Conservation (phyloP, 139 green algal genomes). For the Ostreobium quekettii region DNA sequence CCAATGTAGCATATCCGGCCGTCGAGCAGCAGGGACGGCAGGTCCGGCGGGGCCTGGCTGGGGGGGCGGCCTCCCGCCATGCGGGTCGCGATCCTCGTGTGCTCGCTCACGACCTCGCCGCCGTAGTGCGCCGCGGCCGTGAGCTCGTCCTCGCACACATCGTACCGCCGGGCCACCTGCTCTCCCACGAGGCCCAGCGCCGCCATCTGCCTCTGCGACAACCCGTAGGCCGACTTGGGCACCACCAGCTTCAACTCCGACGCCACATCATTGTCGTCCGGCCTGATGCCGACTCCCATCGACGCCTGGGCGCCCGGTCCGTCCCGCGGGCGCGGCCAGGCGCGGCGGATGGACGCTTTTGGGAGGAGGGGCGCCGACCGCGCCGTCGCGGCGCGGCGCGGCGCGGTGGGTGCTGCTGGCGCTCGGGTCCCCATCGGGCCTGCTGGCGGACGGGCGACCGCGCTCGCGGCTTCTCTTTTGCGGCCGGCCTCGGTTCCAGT, state of each 20-base stretch:
- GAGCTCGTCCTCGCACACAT: slow-evolving; percentile 12
- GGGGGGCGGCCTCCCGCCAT: slow-evolving; percentile 28
- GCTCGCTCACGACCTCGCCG: slow-evolving; percentile 15
- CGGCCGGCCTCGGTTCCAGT: too few species aligned
- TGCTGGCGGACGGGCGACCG: too few species aligned
- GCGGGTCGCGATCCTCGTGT: slow-evolving; percentile 33
- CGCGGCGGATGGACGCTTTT: too few species aligned
- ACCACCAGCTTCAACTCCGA: slow-evolving; percentile 14
- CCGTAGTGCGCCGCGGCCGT: slow-evolving; percentile 15
- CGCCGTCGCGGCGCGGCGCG: too few species aligned
- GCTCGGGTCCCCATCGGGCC: too few species aligned
- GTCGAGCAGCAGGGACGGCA: slow-evolving; percentile 81
- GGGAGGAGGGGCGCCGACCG: too few species aligned
- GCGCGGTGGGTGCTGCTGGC: too few species aligned
- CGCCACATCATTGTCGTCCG: not conserved
- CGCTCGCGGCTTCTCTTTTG: too few species aligned
- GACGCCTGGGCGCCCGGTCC: not conserved
- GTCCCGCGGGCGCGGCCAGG: too few species aligned
- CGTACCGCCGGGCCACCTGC: slow-evolving; percentile 12
- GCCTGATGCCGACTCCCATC: not conserved
- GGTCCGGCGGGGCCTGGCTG: slow-evolving; percentile 60
- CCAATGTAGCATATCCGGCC: slow-evolving; percentile 79
- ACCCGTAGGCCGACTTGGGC: slow-evolving; percentile 16
- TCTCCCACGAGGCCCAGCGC: slow-evolving; percentile 21
- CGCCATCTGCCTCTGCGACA: slow-evolving; percentile 19